Conservation (phyloP, 805 yeast species). For the Myxozyma geophila region DNA sequence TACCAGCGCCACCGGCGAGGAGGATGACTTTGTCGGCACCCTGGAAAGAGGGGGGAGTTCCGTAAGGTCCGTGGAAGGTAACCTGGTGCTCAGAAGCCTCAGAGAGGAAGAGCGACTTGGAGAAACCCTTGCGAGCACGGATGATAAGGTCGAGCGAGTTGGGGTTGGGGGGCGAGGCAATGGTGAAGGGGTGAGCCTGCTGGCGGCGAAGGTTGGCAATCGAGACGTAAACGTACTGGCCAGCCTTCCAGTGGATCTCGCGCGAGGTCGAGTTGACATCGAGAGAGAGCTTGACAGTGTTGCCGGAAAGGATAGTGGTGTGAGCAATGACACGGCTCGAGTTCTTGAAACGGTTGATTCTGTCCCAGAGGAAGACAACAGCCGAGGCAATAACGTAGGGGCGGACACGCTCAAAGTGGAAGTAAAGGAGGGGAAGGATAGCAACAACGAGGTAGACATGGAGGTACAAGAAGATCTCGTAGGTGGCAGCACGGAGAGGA, state of each 20-base stretch:
- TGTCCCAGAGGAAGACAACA: conserved; percentile 36
- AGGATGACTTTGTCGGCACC: conserved; percentile 38
- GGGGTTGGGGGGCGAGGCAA: conserved; percentile 38
- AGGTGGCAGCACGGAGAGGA: conserved; percentile 35
- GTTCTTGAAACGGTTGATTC: conserved; percentile 35
- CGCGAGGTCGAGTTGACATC: conserved; percentile 34
- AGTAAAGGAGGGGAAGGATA: conserved; percentile 36
- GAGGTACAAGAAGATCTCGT: conserved; percentile 35
- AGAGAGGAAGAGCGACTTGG: conserved; percentile 37
- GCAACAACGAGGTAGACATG: conserved; percentile 38
- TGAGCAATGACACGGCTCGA: conserved; percentile 31
- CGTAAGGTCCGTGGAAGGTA: conserved; percentile 37
- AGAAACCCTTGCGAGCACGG: conserved; percentile 44
- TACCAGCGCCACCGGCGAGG: conserved; percentile 45
- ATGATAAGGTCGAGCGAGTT: conserved; percentile 40
- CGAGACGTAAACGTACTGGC: conserved; percentile 36
- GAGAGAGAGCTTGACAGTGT: conserved; percentile 36
- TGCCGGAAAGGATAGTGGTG: conserved; percentile 36
- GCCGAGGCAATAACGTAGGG: conserved; percentile 37
- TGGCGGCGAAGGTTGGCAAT: conserved; percentile 31
- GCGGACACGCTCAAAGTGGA: conserved; percentile 37
- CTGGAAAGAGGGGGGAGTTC: conserved; percentile 36
- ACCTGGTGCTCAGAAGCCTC: conserved; percentile 36
- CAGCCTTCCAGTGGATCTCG: conserved; percentile 38
- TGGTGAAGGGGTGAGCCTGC: conserved; percentile 38